These are phyloP conservation scores for Elsinoe australis DNA, from an alignment of 2,329 filamentous ascomycete species.

Conservation along the genomic window DNA sequence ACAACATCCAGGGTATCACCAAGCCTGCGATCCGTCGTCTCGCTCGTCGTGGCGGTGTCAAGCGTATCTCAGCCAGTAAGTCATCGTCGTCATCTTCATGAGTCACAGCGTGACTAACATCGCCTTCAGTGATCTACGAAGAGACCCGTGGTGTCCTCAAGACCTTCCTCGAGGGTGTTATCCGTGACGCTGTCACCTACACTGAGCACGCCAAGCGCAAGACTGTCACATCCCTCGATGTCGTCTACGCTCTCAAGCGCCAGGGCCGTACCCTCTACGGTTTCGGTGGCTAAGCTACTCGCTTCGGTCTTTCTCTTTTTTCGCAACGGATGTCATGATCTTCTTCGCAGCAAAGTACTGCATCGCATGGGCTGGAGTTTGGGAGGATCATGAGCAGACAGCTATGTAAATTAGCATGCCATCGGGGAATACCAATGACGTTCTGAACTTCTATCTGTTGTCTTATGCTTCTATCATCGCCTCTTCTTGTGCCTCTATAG, in stretches of 20 bases:
- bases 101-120: constrained; percentile 15
- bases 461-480: neutral
- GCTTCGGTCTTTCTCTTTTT: constrained; percentile 2
- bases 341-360: constrained; percentile 6
- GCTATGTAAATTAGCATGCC: constrained; percentile 16
- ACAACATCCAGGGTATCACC: constrained; percentile 99
- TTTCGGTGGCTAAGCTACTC: constrained; percentile 53
- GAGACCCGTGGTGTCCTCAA: constrained; percentile 76
- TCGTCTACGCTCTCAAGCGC: constrained; percentile 57
- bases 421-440: constrained; percentile 8
- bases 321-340: constrained; percentile 12
- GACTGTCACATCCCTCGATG: constrained; percentile 57
- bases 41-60: constrained; percentile 97
- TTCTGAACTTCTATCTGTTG: neutral
- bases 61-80: constrained; percentile 95
- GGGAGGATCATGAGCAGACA: constrained; percentile 1
- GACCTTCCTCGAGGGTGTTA: constrained; percentile 76
- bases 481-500: neutral
- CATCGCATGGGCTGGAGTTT: constrained; percentile 11
- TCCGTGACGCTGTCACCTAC: constrained; percentile 72
- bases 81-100: constrained; percentile 11
- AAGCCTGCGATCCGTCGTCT: constrained; percentile 98
- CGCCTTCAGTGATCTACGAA: constrained; percentile 63
- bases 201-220: constrained; percentile 77
- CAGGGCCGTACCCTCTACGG: constrained; percentile 60